These are phyloP conservation scores for Albophoma yamanashiensis DNA, from an alignment of 2,329 filamentous ascomycete genomes.

Conservation along the genomic window DNA sequence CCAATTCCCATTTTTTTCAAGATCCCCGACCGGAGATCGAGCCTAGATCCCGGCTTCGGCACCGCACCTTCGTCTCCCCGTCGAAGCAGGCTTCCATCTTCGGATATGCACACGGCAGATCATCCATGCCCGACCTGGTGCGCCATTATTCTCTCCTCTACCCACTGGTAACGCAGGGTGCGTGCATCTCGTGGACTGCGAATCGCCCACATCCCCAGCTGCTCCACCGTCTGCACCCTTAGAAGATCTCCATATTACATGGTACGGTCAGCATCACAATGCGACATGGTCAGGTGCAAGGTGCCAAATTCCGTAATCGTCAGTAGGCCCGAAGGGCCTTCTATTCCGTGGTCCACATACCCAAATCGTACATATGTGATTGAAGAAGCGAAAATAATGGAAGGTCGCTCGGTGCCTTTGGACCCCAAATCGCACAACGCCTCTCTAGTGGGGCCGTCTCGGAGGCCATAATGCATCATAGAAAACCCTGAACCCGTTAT, in stretches of 20 bases:
- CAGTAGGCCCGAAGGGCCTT: not conserved
- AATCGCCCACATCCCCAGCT: not conserved
- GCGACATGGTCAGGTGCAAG: too few species aligned
- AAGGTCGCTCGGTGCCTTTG: conserved; percentile 1
- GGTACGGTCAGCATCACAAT: not conserved
- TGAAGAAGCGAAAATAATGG: not conserved
- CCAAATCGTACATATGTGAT: conserved; percentile 5
- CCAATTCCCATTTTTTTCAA: too few species aligned
- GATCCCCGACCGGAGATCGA: not conserved
- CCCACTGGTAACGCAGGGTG: not conserved
- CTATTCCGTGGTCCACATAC: not conserved
- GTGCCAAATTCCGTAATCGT: not conserved
- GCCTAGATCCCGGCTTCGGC: not conserved
- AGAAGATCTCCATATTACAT: not conserved
- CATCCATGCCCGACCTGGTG: not conserved
- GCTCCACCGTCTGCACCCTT: not conserved
- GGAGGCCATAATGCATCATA: conserved; percentile 4
- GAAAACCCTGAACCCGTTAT: not conserved
- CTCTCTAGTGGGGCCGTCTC: conserved; percentile 4
- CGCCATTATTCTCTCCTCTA: not conserved
- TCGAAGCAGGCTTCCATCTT: not conserved
- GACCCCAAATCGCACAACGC: conserved; percentile 7
- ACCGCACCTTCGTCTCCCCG: not conserved
- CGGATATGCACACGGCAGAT: not conserved
- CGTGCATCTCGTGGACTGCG: not conserved